Evolutionary conservation across 2,329 filamentous ascomycete species (phyloP).

Genomic region (Fusarium xyrophilum): DNA sequence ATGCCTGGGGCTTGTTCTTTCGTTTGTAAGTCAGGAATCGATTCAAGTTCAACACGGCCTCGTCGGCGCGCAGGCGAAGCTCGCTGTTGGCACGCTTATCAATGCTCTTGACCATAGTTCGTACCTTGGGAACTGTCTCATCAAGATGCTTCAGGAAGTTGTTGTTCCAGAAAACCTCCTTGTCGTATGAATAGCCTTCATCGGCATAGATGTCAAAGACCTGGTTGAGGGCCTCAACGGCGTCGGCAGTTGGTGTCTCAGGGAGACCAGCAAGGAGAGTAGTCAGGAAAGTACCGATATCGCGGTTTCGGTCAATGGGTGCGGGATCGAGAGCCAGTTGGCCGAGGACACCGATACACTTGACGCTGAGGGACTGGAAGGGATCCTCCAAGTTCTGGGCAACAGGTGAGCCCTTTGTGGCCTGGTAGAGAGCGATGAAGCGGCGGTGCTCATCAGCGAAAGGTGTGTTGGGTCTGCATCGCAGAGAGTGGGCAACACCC

Average conservation of each 20-base stretch:
- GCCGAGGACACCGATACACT: slow-evolving; percentile 71
- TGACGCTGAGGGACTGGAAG: slow-evolving; percentile 68
- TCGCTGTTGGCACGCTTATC: slow-evolving; percentile 66
- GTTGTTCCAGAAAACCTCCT: slow-evolving; percentile 69
- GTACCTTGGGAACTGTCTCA: slow-evolving; percentile 59
- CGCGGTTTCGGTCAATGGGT: slow-evolving; percentile 62
- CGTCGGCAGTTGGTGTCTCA: slow-evolving; percentile 62
- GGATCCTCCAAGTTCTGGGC: slow-evolving; percentile 54
- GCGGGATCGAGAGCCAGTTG: slow-evolving; percentile 65
- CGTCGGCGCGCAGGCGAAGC: slow-evolving; percentile 65
- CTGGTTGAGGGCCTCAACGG: slow-evolving; percentile 70
- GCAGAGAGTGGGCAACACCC: slow-evolving; percentile 65
- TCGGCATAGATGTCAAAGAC: slow-evolving; percentile 73
- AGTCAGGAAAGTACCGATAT: slow-evolving; percentile 69
- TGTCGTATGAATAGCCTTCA: slow-evolving; percentile 64
- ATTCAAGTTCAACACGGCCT: slow-evolving; percentile 65
- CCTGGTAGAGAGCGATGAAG: slow-evolving; percentile 71
- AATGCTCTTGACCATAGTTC: slow-evolving; percentile 64
- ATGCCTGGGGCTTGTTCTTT: slow-evolving; percentile 57
- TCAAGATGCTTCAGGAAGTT: slow-evolving; percentile 66
- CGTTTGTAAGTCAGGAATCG: slow-evolving; percentile 71
- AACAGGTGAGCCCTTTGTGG: slow-evolving; percentile 52
- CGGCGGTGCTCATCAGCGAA: slow-evolving; percentile 63
- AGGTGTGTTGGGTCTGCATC: slow-evolving; percentile 56
- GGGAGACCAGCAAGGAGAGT: slow-evolving; percentile 60